These are phyloP conservation scores for Tolypocladium cylindrosporum DNA, from an alignment of 2,329 filamentous ascomycete genomes.

Conservation along the genomic window DNA sequence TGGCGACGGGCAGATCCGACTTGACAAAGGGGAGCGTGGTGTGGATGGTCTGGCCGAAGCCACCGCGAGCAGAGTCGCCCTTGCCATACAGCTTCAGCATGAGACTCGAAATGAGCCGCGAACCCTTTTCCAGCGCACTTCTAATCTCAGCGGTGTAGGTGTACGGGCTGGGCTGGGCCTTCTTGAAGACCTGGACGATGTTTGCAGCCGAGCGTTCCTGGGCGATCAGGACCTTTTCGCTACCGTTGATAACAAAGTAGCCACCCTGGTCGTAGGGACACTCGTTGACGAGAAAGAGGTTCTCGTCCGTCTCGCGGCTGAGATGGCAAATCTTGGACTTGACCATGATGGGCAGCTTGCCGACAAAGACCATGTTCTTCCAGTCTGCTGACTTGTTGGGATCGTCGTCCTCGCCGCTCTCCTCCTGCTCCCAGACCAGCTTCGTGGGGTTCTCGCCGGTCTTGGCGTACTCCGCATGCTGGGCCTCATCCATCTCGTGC, in stretches of 20 bases:
- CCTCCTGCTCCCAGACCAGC: constrained; percentile 52
- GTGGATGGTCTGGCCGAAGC: constrained; percentile 79
- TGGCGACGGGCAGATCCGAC: constrained; percentile 82
- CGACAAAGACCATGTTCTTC: constrained; percentile 75
- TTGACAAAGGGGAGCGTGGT: constrained; percentile 91
- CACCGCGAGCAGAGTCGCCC: constrained; percentile 65
- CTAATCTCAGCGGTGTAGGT: constrained; percentile 93
- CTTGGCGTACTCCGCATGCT: constrained; percentile 42
- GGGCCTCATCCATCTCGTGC: constrained; percentile 58
- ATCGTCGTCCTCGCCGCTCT: constrained; percentile 39
- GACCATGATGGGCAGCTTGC: constrained; percentile 94
- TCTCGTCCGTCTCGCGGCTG: constrained; percentile 71
- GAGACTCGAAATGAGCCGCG: constrained; percentile 84
- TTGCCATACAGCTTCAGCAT: constrained; percentile 85
- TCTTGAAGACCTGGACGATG: constrained; percentile 98
- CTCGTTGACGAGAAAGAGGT: constrained; percentile 85
- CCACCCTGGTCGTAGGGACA: constrained; percentile 97
- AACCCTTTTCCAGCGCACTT: constrained; percentile 93
- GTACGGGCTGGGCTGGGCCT: constrained; percentile 83
- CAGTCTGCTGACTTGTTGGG: constrained; percentile 44
- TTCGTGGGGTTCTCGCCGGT: constrained; percentile 49
- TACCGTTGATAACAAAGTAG: constrained; percentile 99
- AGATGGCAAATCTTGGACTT: constrained; percentile 94
- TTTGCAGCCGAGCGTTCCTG: constrained; percentile 97
- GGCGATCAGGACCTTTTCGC: constrained; percentile 95